Evolutionary conservation across 768 basidiomycete species (phyloP).

Genomic region (Leccinum olivaceopallidum): DNA sequence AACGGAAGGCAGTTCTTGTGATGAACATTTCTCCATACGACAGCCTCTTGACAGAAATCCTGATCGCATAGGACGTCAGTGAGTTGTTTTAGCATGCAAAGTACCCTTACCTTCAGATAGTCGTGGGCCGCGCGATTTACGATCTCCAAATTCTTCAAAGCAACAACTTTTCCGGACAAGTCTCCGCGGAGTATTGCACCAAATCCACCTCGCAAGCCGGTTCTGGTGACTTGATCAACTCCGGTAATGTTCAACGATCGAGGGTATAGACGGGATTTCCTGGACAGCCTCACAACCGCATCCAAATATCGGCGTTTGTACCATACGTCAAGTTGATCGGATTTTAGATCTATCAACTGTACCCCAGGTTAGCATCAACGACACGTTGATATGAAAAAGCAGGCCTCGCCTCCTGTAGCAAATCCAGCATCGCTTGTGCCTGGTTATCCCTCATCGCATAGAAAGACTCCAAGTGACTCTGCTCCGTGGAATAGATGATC

Average conservation of each 20-base stretch:
- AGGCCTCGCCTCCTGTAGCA: slow-evolving; percentile 25
- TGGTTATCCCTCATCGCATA: slow-evolving; percentile 22
- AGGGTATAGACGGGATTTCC: slow-evolving; percentile 31
- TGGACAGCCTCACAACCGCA: slow-evolving; percentile 30
- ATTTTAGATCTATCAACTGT: slow-evolving; percentile 29
- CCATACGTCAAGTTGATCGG: slow-evolving; percentile 22
- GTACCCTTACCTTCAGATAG: slow-evolving; percentile 28
- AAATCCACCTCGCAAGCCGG: slow-evolving; percentile 28
- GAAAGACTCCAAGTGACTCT: slow-evolving; percentile 16
- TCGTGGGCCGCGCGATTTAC: slow-evolving; percentile 20
- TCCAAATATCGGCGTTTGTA: slow-evolving; percentile 32
- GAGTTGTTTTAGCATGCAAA: not conserved
- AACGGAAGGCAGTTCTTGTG: slow-evolving; percentile 33
- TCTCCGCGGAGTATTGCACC: slow-evolving; percentile 34
- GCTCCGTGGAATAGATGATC: slow-evolving; percentile 22
- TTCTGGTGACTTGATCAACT: slow-evolving; percentile 12
- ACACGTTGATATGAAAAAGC: not conserved
- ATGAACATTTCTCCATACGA: slow-evolving; percentile 33
- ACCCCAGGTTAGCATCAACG: not conserved
- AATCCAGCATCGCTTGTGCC: slow-evolving; percentile 29
- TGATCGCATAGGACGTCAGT: slow-evolving; percentile 14
- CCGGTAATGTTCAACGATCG: slow-evolving; percentile 24
- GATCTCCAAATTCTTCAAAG: slow-evolving; percentile 31
- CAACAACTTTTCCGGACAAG: slow-evolving; percentile 29
- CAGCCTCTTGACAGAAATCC: slow-evolving; percentile 32